Base-by-base conservation (phyloP, 2,329 filamentous ascomycete species). In the Falciphora oryzae region DNA sequence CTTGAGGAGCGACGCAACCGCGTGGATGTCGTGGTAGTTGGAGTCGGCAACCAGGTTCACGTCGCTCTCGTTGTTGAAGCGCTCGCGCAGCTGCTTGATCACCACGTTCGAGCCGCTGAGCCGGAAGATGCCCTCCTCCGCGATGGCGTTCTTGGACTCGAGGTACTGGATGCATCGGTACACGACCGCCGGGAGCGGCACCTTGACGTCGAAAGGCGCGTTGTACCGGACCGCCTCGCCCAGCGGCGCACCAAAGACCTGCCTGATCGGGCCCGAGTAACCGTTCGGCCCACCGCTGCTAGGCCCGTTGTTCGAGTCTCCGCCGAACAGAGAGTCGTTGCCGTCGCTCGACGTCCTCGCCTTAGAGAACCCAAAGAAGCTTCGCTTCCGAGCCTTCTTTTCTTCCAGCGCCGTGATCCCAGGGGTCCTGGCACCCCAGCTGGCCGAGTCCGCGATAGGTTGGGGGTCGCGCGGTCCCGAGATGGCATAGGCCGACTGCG, bases 131-230 rank as follows among this genome's bases (percentile, higher is more conserved):
- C 95, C 95, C 76, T 99, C 95, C 75, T 99, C 95, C 7, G 82
- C 83, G 61, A 89, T 83, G 14, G 93, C 95, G 67, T 91, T 87
- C 78, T 93, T 93, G 8, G 86, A 84, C 69, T 92, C 89, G 25
- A 99, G 83, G 75, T 97, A 99, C 75, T 98, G 92, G 67, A 99
- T 91, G 73, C 93, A 97, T 65, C 95, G 89, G 77, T 96, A 99
- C 11, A 98, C 92, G 2, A 99, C 95, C 8, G 94, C 91, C 1
- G 95, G 95, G 32, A 99, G 80, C 32, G 90, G 88, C 8, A 92
- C 87, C 66, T 87, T 85, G 59, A 91, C 82, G 65, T 92, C 91
- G 16, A 81, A 77, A 0, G 93, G 93, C 16, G 87, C 83, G 70
- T 91, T 93, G 73, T 85, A 91, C 66, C 91, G 87, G 10, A 97